These are phyloP conservation scores for Helotiales sp. DNA, from an alignment of 2,329 filamentous ascomycete species.

Conservation along the genomic window DNA sequence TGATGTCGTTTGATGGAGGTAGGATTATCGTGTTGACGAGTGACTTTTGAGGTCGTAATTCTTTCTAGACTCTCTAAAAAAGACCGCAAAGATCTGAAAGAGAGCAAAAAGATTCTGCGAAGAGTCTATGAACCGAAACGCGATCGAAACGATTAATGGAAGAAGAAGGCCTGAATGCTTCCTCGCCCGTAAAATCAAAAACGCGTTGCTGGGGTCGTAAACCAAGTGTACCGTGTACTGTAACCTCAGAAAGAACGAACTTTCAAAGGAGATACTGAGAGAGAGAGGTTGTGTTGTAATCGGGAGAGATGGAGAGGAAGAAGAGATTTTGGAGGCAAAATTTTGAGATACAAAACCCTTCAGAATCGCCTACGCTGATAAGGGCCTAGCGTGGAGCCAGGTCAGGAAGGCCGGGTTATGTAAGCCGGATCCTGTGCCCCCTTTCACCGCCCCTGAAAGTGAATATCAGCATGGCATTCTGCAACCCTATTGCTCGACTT, in stretches of 20 bases:
- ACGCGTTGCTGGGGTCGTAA: conserved; percentile 1
- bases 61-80: conserved; percentile 23
- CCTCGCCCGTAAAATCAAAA: conserved; percentile 15
- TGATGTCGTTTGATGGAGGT: conserved; percentile 4
- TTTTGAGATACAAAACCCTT: conserved; percentile 13
- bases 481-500: too few species aligned
- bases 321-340: conserved; percentile 32
- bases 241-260: too few species aligned
- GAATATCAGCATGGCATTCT: too few species aligned
- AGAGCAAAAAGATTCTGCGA: conserved; percentile 23
- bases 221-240: conserved; percentile 2
- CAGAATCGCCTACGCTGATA: neutral
- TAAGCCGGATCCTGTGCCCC: too few species aligned
- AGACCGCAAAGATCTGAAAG: conserved; percentile 30
- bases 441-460: too few species aligned
- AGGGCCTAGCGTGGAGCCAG: neutral
- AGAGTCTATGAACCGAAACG: conserved; percentile 33
- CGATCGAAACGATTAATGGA: conserved; percentile 31
- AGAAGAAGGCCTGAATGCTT: conserved; percentile 25
- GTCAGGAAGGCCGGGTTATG: too few species aligned
- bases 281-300: conserved; percentile 28
- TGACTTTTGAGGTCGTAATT: neutral
- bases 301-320: conserved; percentile 16
- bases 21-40: neutral
- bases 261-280: conserved; percentile 41